Percentiles rank a stretch among this genome's conserved stretches.
These are phyloP conservation scores for Aspergillus sp. DNA, from an alignment of 2,329 filamentous ascomycete genomes.

Conservation along the genomic window DNA sequence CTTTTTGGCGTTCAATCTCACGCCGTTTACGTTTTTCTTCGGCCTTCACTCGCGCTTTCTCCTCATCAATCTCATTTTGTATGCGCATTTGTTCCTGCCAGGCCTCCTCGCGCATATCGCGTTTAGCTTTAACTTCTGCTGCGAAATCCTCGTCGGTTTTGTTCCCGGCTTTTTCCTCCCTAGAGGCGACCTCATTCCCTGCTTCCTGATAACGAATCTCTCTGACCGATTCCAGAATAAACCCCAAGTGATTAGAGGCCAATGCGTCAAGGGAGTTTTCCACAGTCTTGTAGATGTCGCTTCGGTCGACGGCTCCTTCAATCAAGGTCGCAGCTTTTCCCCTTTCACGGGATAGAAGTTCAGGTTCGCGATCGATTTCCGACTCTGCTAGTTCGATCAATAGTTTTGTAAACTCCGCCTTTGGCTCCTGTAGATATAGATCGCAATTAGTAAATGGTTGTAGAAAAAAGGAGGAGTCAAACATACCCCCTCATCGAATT, in stretches of 20 bases:
- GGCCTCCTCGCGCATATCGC: conserved; percentile 47
- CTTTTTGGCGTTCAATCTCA: conserved; percentile 40
- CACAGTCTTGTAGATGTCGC: conserved; percentile 57
- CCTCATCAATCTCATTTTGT: conserved; percentile 48
- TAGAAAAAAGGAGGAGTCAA: neutral
- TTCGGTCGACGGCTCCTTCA: conserved; percentile 60
- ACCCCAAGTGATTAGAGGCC: conserved; percentile 50
- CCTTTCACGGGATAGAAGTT: conserved; percentile 56
- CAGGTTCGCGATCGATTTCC: conserved; percentile 60
- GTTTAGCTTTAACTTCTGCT: conserved; percentile 48
- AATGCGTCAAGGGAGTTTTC: conserved; percentile 51
- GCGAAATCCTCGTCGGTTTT: conserved; percentile 60
- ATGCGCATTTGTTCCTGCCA: conserved; percentile 48
- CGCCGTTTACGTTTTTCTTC: conserved; percentile 40
- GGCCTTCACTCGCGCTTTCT: conserved; percentile 33
- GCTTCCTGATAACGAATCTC: conserved; percentile 55
- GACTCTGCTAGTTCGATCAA: conserved; percentile 53
- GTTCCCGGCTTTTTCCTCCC: conserved; percentile 51
- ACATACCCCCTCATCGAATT: conserved; percentile 52
- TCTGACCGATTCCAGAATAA: conserved; percentile 51
- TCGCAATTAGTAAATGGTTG: conserved; percentile 5
- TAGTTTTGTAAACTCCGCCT: conserved; percentile 47
- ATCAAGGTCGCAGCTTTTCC: conserved; percentile 59
- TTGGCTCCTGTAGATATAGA: conserved; percentile 42
- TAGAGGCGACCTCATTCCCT: conserved; percentile 51